Base-by-base conservation (phyloP, 1,139 yeast genomes). In the Candida tetrigidarum region DNA sequence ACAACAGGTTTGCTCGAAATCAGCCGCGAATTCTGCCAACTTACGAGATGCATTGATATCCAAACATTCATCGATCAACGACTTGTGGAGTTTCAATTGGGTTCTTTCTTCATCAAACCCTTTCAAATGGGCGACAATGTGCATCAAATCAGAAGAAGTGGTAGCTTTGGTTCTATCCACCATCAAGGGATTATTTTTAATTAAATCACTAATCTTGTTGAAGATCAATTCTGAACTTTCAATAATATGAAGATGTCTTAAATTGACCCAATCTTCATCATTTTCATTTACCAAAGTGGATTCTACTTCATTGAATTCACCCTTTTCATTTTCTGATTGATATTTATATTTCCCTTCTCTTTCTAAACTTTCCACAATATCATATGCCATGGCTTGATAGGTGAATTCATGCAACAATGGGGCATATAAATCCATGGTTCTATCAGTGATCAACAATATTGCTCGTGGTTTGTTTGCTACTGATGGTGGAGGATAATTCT, bases 381-480 rank as follows among this genome's bases (percentile, higher is more conserved):
- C 99, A 71, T 86, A 84, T 12, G 93, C 87, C 89, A 92, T 85
- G 5, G 97, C 93, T 64, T 93, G 96, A 63, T 91, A 95, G n/a
- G 86, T 81, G 64, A 92, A 90, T 61, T 91, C 97, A 63, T 93
- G 99, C 44, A 92, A 66, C 40, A 95, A 63, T 0, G 98, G 97
- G 3, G 96, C 88, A 58, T 81, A 80, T 46, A 87, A 72, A 63
- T 95, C 99, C 60, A 91, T 63, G 0, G 96, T 78, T 50, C 99
- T 75, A 64, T 93, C 99, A 5, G 88, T 72, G 26, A 93, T 81
- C 42, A 93, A 64, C 54, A 92, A 75, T 1, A 89, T 76, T 0
- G 97, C 80, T 53, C 96, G 75, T 12, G 88, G 89, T 52, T 85
- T 72, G 41, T 75, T 71, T 39, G 78, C 75, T 12, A 70, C 69